These are phyloP conservation scores for Drosera capensis DNA, from an alignment of 148 eudicot genomes.

Conservation along the genomic window DNA sequence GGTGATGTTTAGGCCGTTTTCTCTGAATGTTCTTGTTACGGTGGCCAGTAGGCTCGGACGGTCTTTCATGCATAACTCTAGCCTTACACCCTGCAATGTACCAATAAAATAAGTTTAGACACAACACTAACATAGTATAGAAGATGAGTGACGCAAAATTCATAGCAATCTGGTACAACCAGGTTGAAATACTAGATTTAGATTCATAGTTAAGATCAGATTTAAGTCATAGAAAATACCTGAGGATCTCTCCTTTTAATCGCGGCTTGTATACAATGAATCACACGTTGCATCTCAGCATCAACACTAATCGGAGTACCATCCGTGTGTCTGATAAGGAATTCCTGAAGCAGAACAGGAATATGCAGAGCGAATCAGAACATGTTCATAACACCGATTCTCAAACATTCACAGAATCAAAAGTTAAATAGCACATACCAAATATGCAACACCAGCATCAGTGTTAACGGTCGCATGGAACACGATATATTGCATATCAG, in stretches of 20 bases:
- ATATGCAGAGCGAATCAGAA: background rate
- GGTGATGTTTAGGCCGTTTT: constrained; percentile 73
- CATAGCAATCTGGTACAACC: background rate
- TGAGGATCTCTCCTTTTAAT: constrained; percentile 67
- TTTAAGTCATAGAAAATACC: constrained; percentile 20
- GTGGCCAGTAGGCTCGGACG: constrained; percentile 58
- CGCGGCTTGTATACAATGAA: constrained; percentile 66
- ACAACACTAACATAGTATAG: background rate
- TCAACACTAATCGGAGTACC: constrained; percentile 79
- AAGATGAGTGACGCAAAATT: background rate
- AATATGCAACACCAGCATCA: constrained; percentile 28
- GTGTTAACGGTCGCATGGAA: constrained; percentile 75
- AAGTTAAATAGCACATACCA: constrained; percentile 27
- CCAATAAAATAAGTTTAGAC: background rate
- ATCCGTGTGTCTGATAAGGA: constrained; percentile 69
- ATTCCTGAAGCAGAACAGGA: constrained; percentile 46
- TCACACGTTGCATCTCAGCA: constrained; percentile 73
- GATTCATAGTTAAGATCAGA: background rate
- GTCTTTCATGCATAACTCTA: constrained; percentile 53
- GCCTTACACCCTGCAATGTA: constrained; percentile 57
- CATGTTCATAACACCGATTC: background rate
- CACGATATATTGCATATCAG: constrained; percentile 77
- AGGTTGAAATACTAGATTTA: background rate
- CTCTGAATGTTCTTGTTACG: constrained; percentile 74
- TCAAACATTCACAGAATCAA: background rate